Evolutionary conservation across 371 early-diverging fungal species (phyloP).

Genomic region (Caulochytrium protostelioides): DNA sequence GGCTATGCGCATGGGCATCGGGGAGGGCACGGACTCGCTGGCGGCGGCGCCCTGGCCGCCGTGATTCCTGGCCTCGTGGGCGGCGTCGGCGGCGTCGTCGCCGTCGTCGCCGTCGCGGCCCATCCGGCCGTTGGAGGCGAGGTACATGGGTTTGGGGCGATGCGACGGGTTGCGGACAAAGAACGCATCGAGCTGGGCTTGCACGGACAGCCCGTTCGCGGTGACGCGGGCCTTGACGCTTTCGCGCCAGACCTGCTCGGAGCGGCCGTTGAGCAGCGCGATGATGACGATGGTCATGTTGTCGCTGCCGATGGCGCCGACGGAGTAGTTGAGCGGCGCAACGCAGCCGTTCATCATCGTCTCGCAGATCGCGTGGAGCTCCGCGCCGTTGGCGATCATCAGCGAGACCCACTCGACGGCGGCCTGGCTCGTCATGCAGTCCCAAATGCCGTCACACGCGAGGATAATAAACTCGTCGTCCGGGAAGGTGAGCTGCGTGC

Average conservation of each 20-base stretch:
- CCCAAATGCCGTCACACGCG: slow-evolving; percentile 98
- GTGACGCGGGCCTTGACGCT: too few species aligned
- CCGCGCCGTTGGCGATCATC: slow-evolving; percentile 23
- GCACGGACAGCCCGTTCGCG: too few species aligned
- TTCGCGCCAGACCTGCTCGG: slow-evolving; percentile 40
- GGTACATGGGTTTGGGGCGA: too few species aligned
- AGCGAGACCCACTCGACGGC: slow-evolving; percentile 57
- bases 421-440: slow-evolving; percentile 75
- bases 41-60: too few species aligned
- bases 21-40: too few species aligned
- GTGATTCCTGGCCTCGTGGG: too few species aligned
- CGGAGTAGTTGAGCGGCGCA: slow-evolving; percentile 49
- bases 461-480: slow-evolving; percentile 79
- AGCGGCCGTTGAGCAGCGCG: slow-evolving; percentile 52
- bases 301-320: slow-evolving; percentile 86
- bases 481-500: slow-evolving; percentile 4
- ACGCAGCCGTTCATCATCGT: slow-evolving; percentile 72
- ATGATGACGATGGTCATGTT: slow-evolving; percentile 93
- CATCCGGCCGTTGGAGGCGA: too few species aligned
- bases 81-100: too few species aligned
- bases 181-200: too few species aligned
- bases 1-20: too few species aligned
- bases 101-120: too few species aligned
- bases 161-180: too few species aligned
- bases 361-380: slow-evolving; percentile 56